Evolutionary conservation across 805 yeast species (phyloP).

Genomic region (Lachancea quebecensis): DNA sequence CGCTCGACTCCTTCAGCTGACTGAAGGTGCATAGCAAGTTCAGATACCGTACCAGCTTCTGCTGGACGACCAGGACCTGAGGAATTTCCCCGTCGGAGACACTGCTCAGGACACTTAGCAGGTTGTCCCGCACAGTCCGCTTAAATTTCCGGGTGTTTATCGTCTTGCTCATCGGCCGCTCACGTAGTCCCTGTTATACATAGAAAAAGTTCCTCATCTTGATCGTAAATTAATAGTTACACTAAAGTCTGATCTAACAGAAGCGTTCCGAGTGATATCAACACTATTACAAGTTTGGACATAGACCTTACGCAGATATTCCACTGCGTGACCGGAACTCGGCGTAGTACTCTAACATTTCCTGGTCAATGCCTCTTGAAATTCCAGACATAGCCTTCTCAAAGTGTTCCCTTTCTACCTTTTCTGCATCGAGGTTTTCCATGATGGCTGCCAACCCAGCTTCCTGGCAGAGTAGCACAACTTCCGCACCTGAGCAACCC

Average conservation of each 20-base stretch:
- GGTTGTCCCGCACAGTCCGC: slow-evolving; percentile 9
- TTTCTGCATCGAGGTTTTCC: slow-evolving; percentile 52
- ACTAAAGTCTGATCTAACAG: neutral
- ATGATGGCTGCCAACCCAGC: slow-evolving; percentile 93
- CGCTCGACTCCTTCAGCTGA: slow-evolving; percentile 22
- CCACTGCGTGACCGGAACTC: slow-evolving; percentile 41
- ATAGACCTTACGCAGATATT: slow-evolving; percentile 19
- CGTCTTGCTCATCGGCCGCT: slow-evolving; percentile 1
- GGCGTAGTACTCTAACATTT: slow-evolving; percentile 72
- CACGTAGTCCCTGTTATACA: too few species aligned
- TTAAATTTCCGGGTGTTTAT: slow-evolving; percentile 22
- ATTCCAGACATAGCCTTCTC: slow-evolving; percentile 61
- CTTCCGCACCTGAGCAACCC: slow-evolving; percentile 97
- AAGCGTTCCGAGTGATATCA: neutral
- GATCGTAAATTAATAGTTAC: too few species aligned
- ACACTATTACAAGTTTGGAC: neutral
- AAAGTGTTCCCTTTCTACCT: slow-evolving; percentile 62
- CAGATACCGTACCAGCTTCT: slow-evolving; percentile 15
- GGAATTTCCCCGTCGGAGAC: slow-evolving; percentile 11
- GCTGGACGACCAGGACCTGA: slow-evolving; percentile 20
- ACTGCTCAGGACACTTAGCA: slow-evolving; percentile 14
- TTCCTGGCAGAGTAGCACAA: slow-evolving; percentile 85
- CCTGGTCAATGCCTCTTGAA: slow-evolving; percentile 73
- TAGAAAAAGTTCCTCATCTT: too few species aligned
- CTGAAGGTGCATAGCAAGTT: slow-evolving; percentile 23